Conservation (phyloP, 75 land plant species). For the Selaginella tamariscina region DNA sequence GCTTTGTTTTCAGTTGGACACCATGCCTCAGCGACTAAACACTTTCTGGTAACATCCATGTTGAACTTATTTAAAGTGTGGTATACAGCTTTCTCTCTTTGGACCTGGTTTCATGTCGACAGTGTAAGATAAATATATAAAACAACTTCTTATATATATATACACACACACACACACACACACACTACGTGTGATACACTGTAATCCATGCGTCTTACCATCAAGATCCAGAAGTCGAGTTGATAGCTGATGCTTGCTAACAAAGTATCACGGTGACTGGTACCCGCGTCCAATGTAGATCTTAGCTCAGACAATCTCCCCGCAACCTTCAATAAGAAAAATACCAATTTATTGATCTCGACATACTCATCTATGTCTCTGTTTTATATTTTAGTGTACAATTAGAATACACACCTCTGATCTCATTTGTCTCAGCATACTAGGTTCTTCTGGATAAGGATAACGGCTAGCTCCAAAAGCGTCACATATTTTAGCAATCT, state of each 20-base stretch:
- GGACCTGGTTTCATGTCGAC: slow-evolving; percentile 36
- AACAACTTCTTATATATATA: not conserved
- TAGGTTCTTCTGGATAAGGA: slow-evolving; percentile 80
- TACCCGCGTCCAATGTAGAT: slow-evolving; percentile 85
- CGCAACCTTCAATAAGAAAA: slow-evolving; percentile 42
- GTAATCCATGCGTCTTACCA: slow-evolving; percentile 38
- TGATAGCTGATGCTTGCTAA: slow-evolving; percentile 50
- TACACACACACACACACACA: no score
- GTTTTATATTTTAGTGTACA: no score
- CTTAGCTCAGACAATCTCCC: slow-evolving; percentile 71
- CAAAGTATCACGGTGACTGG: slow-evolving; percentile 62
- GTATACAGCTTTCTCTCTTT: slow-evolving; percentile 87
- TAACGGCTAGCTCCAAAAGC: slow-evolving; percentile 97
- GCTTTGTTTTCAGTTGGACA: slow-evolving; percentile 72
- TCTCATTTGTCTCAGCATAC: slow-evolving; percentile 65
- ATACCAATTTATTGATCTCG: not conserved
- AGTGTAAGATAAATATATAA: not conserved
- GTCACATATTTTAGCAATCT: slow-evolving; percentile 82
- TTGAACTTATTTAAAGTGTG: slow-evolving; percentile 89
- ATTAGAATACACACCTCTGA: slow-evolving; percentile 40
- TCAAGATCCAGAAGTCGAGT: slow-evolving; percentile 50
- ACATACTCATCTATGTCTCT: not conserved
- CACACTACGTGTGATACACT: no score
- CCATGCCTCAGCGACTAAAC: slow-evolving; percentile 97
- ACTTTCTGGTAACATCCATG: slow-evolving; percentile 95